phyloP scores from a whole-genome alignment of 2,329 filamentous ascomycete species.

The Bisporella sp. region DNA sequence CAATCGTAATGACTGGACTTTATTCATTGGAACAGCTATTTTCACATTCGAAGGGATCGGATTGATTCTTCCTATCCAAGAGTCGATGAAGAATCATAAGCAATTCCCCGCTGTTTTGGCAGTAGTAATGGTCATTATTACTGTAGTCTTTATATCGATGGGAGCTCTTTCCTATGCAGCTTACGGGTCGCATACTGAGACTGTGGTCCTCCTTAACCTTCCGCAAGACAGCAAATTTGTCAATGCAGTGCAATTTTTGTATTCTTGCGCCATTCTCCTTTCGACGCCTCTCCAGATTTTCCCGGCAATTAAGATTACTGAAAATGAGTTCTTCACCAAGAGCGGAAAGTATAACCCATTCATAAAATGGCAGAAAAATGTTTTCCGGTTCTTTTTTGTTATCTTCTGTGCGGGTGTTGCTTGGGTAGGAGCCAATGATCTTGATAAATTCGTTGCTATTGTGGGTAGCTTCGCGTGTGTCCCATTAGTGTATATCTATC shows the following conservation, averaged over 20 bases:
- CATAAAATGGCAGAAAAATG: slow-evolving; percentile 99
- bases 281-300: slow-evolving; percentile 96
- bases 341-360: slow-evolving; percentile 97
- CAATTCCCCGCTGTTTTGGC: slow-evolving; percentile 88
- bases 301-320: slow-evolving; percentile 92
- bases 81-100: slow-evolving; percentile 85
- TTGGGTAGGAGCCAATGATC: slow-evolving; percentile 84
- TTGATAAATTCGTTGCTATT: slow-evolving; percentile 95
- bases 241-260: slow-evolving; percentile 92
- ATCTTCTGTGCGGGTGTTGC: slow-evolving; percentile 79
- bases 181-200: slow-evolving; percentile 91
- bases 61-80: slow-evolving; percentile 95
- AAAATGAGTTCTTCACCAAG: slow-evolving; percentile 87
- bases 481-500: slow-evolving; percentile 94
- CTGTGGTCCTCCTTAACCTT: slow-evolving; percentile 91
- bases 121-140: slow-evolving; percentile 92
- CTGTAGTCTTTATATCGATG: slow-evolving; percentile 81
- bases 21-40: slow-evolving; percentile 97
- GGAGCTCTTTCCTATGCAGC: slow-evolving; percentile 93
- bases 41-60: slow-evolving; percentile 99
- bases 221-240: slow-evolving; percentile 94
- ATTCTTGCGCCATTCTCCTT: slow-evolving; percentile 93
- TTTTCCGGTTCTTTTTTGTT: slow-evolving; percentile 90
- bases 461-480: slow-evolving; percentile 98
- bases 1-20: slow-evolving; percentile 86